Evolutionary conservation across 441 rosid species (phyloP), one percentile per base, ranked within the genome.

Genomic region (Pelargonium myrrhifolium): DNA sequence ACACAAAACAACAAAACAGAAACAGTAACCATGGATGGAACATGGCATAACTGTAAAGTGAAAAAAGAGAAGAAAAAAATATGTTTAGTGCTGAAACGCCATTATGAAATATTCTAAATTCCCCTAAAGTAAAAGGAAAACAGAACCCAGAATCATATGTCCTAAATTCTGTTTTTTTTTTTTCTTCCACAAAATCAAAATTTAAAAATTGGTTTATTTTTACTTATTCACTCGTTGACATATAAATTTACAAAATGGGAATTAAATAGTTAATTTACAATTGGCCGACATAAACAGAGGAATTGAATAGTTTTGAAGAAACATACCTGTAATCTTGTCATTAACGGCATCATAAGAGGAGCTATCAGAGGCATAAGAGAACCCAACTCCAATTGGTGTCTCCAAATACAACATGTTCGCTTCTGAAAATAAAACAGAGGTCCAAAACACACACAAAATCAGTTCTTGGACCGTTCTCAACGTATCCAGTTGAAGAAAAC

Each of bases 361-460:
- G 51, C 83, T 60, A 66, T 89, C 87, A 12, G 79, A 68, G n/a
- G 99, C 83, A 76, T 88, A 94, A 72, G 99, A 94, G 87, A 92
- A 94, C 63, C 99, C 99, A 79, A 94, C 99, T 64, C 98, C 99
- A 76, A 86, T 74, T 28, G 99, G 99, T 66, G 98, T 71, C 76
- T 94, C 99, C 80, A 94, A 74, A 80, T 87, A 94, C 84, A 94
- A 68, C 90, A 94, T 89, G 76, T 94, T 94, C 9, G 98, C 99
- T 77, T 86, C 99, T 94, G 87, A 78, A 83, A 67, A 68, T 28
- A 55, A 68, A 71, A 58, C 17, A 66, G 37, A 49, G 51, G 9
- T 65, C 6, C 68, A 70, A 21, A 77, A 73, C 40, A 65, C 62
- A 65, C 3, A 2, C 49, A n/a, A 28, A 60, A 39, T 18, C 9